Conservation (phyloP, 2,329 filamentous ascomycete genomes). For the Metarhizium rileyi region DNA sequence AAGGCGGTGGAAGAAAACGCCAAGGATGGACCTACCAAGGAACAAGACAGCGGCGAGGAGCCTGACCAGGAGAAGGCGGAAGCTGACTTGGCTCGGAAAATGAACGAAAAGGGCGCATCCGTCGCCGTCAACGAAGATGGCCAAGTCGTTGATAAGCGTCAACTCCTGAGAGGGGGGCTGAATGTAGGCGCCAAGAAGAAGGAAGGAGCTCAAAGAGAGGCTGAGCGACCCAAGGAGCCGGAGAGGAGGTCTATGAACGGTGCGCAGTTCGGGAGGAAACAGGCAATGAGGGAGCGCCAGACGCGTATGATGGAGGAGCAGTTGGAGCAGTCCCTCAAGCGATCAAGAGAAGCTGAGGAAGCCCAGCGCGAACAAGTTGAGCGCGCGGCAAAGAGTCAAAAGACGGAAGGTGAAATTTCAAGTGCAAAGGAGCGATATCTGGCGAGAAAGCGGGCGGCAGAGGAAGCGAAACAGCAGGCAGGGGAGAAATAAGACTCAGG, state of each 20-base stretch:
- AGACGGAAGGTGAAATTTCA: constrained; percentile 66
- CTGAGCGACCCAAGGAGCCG: constrained; percentile 15
- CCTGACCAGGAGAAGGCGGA: constrained; percentile 47
- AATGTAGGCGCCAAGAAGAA: constrained; percentile 61
- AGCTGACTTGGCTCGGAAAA: constrained; percentile 55
- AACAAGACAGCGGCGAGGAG: constrained; percentile 21
- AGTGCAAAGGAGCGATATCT: constrained; percentile 74
- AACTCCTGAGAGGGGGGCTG: constrained; percentile 64
- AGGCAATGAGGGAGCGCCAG: constrained; percentile 66
- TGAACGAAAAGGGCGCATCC: constrained; percentile 50
- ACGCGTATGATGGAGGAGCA: constrained; percentile 72
- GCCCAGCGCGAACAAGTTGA: constrained; percentile 55
- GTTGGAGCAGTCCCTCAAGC: constrained; percentile 62
- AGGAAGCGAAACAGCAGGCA: constrained; percentile 51
- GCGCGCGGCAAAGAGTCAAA: constrained; percentile 61
- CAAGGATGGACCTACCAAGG: constrained; percentile 25
- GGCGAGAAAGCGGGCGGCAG: constrained; percentile 64
- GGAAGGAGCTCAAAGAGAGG: constrained; percentile 22
- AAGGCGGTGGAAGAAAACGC: constrained; percentile 52
- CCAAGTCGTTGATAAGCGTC: constrained; percentile 74
- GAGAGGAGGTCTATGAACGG: constrained; percentile 30
- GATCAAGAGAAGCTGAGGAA: constrained; percentile 58
- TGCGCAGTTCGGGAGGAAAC: constrained; percentile 39
- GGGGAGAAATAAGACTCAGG: constrained; percentile 14
- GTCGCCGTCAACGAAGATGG: constrained; percentile 74